These are phyloP conservation scores for Xerophyta viscosa DNA, from an alignment of 106 monocot genomes.

Conservation along the genomic window DNA sequence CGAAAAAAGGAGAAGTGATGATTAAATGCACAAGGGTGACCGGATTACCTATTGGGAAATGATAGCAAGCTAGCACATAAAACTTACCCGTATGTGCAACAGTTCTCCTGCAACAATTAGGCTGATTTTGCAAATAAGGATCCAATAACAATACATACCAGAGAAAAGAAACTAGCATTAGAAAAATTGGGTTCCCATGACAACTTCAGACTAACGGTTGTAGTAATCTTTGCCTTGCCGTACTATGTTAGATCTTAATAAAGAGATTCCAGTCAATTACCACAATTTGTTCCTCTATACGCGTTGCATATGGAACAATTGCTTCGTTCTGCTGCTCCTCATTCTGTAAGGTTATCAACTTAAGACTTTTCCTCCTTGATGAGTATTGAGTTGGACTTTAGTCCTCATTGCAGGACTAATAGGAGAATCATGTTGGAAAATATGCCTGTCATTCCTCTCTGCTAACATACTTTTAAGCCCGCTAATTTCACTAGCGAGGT, in stretches of 20 bases:
- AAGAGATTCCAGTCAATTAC: slow-evolving; percentile 6
- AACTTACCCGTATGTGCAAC: too few species aligned
- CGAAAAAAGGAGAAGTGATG: too few species aligned
- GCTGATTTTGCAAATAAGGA: too few species aligned
- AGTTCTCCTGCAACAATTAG: too few species aligned
- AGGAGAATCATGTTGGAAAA: slow-evolving; percentile 5
- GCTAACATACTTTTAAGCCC: slow-evolving; percentile 27
- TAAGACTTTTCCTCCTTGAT: slow-evolving; percentile 4
- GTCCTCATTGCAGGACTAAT: slow-evolving; percentile 9
- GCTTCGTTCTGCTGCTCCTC: slow-evolving; percentile 14
- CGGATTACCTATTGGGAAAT: background rate
- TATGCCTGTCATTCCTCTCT: slow-evolving; percentile 13
- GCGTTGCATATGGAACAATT: background rate
- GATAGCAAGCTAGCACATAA: too few species aligned
- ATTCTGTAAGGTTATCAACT: background rate
- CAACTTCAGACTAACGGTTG: too few species aligned
- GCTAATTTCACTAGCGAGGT: slow-evolving; percentile 38
- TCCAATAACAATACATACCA: too few species aligned
- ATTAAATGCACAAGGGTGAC: too few species aligned
- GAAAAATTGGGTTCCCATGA: too few species aligned
- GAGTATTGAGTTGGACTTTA: slow-evolving; percentile 5
- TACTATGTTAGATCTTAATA: too few species aligned
- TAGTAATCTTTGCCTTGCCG: too few species aligned
- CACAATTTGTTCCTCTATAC: slow-evolving; percentile 11
- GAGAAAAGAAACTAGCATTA: too few species aligned